Conservation (phyloP, 495 filamentous ascomycete genomes). For the Cetradonia linearis region DNA sequence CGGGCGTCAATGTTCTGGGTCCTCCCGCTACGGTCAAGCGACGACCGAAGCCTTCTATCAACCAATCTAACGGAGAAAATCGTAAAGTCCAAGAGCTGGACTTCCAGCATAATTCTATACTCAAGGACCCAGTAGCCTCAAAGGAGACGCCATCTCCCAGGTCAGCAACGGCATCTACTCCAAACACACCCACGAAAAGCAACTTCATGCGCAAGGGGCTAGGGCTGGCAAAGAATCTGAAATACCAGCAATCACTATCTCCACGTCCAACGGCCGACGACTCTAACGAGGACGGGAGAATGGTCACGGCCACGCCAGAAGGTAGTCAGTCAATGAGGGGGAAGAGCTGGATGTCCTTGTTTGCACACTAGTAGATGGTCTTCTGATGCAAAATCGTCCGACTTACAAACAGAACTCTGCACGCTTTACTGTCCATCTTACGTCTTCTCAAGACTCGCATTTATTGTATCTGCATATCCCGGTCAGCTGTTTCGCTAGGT, state of each 20-base stretch:
- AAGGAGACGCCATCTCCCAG: slow-evolving; percentile 4
- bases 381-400: neutral
- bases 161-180: neutral
- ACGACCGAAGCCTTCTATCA: slow-evolving; percentile 10
- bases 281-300: slow-evolving; percentile 1
- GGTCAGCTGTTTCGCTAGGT: neutral
- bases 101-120: slow-evolving; percentile 2
- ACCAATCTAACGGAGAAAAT: neutral
- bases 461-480: neutral
- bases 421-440: neutral
- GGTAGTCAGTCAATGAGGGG: slow-evolving; percentile 12
- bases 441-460: neutral
- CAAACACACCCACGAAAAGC: neutral
- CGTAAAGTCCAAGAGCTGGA: neutral
- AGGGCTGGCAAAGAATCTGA: slow-evolving; percentile 3
- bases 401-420: neutral
- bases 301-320: slow-evolving; percentile 16
- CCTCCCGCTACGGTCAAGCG: slow-evolving; percentile 20
- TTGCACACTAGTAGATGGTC: slow-evolving; percentile 2
- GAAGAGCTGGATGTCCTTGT: slow-evolving; percentile 11
- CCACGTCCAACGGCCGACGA: neutral
- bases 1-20: slow-evolving; percentile 21
- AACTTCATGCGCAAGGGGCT: slow-evolving; percentile 1
- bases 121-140: neutral
- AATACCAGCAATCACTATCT: slow-evolving; percentile 3